These are phyloP conservation scores for Jamesozyma hellenica DNA, from an alignment of 805 yeast genomes.

Conservation along the genomic window DNA sequence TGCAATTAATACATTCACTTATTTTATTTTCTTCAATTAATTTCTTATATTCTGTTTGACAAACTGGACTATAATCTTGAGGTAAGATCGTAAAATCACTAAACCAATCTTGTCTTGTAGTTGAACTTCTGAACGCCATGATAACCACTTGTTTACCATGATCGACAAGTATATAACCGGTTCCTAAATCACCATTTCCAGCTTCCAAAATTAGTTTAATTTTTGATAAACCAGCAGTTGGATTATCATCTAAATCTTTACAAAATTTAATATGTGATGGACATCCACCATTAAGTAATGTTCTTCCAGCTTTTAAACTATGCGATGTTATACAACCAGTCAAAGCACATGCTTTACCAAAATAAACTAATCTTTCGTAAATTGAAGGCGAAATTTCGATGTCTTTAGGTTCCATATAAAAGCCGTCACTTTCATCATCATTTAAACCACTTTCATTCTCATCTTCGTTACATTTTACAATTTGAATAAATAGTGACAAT, in stretches of 20 bases:
- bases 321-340: constrained; percentile 29
- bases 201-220: constrained; percentile 35
- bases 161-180: constrained; percentile 48
- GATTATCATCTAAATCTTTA: constrained; percentile 16
- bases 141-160: constrained; percentile 34
- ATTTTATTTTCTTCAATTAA: constrained; percentile 16
- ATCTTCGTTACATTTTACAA: too few species aligned
- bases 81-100: constrained; percentile 45
- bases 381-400: constrained; percentile 7
- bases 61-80: constrained; percentile 38
- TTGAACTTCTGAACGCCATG: constrained; percentile 55
- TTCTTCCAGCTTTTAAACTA: constrained; percentile 14
- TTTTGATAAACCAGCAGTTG: constrained; percentile 24
- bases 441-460: too few species aligned
- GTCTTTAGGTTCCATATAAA: neutral
- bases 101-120: constrained; percentile 50
- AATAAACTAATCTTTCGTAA: constrained; percentile 25
- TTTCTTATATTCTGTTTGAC: constrained; percentile 17
- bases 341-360: constrained; percentile 28
- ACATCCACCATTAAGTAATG: constrained; percentile 28
- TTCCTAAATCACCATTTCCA: constrained; percentile 38
- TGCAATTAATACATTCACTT: constrained; percentile 39
- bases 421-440: too few species aligned
- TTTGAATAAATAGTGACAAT: too few species aligned
- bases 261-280: constrained; percentile 27